Conservation (phyloP, 2,329 filamentous ascomycete species). For the Aspergillus flavus region DNA sequence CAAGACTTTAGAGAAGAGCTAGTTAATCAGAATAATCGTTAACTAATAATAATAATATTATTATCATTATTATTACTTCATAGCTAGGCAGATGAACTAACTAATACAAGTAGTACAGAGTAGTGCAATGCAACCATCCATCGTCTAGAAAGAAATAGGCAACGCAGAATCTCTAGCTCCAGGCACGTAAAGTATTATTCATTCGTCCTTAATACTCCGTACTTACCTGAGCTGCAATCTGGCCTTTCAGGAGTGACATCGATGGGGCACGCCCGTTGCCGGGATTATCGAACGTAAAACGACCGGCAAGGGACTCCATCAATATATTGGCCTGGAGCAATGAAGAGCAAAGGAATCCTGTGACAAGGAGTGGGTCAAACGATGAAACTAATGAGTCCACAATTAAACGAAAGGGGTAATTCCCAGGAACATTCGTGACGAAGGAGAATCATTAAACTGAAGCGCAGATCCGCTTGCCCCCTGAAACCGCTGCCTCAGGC, state of each 20-base stretch:
- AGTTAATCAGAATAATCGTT: no score
- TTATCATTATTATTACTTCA: background rate
- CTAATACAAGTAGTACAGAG: background rate
- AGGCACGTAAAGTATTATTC: background rate
- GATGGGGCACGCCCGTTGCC: slow-evolving; percentile 2
- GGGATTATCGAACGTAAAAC: background rate
- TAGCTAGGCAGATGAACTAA: background rate
- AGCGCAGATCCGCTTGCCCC: slow-evolving; percentile 5
- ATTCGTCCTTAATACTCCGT: background rate
- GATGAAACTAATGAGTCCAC: slow-evolving; percentile 6
- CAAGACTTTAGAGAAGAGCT: no score
- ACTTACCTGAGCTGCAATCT: background rate
- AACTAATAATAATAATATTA: background rate
- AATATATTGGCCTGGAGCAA: slow-evolving; percentile 1
- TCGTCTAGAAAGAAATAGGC: background rate
- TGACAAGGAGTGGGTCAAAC: slow-evolving; percentile 2
- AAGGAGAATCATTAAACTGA: slow-evolving; percentile 4
- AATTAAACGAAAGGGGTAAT: background rate
- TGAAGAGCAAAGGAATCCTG: background rate
- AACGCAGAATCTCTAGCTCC: background rate
- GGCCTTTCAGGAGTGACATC: slow-evolving; percentile 1
- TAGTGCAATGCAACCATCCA: background rate
- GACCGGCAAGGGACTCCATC: slow-evolving; percentile 2
- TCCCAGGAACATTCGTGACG: slow-evolving; percentile 1
- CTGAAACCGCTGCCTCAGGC: slow-evolving; percentile 14